A percentile compares a stretch with the other conserved stretches of the same genome.
phyloP scores from a whole-genome alignment of 805 yeast species.

The Candida rishiriensis region DNA sequence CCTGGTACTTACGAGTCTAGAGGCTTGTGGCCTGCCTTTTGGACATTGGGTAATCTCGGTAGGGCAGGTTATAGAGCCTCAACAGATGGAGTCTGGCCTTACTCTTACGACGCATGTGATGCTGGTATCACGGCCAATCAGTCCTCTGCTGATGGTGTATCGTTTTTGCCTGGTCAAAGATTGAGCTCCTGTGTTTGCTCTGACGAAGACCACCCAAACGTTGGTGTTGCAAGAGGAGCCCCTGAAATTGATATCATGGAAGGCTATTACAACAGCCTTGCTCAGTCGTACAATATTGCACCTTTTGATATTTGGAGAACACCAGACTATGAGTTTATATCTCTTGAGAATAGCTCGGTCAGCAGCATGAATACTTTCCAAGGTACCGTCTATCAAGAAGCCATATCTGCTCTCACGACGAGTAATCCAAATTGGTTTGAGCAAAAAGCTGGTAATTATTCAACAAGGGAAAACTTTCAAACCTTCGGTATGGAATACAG shows the following conservation, averaged over 20 bases:
- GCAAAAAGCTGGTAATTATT: background rate
- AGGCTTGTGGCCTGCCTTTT: constrained; percentile 95
- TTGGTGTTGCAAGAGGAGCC: constrained; percentile 79
- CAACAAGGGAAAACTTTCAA: constrained; percentile 25
- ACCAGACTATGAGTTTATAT: constrained; percentile 35
- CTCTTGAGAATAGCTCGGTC: constrained; percentile 24
- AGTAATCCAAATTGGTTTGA: constrained; percentile 36
- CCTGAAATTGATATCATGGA: constrained; percentile 86
- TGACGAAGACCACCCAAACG: constrained; percentile 77
- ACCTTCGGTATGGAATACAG: constrained; percentile 33
- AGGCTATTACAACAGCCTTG: constrained; percentile 35
- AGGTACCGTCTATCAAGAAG: constrained; percentile 38
- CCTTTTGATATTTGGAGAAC: constrained; percentile 41
- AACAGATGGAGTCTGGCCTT: constrained; percentile 95
- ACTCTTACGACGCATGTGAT: constrained; percentile 80
- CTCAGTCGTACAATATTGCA: constrained; percentile 40
- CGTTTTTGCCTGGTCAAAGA: constrained; percentile 81
- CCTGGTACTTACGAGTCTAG: constrained; percentile 75
- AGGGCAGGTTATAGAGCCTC: constrained; percentile 87
- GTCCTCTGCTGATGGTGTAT: constrained; percentile 83
- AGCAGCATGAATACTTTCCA: constrained; percentile 36
- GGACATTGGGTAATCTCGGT: constrained; percentile 92
- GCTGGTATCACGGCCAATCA: constrained; percentile 95
- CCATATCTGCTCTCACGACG: constrained; percentile 34
- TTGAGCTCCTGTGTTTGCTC: constrained; percentile 74